Evolutionary conservation across 345 rosid genomes (phyloP).

Genomic region (Gossypium turneri): DNA sequence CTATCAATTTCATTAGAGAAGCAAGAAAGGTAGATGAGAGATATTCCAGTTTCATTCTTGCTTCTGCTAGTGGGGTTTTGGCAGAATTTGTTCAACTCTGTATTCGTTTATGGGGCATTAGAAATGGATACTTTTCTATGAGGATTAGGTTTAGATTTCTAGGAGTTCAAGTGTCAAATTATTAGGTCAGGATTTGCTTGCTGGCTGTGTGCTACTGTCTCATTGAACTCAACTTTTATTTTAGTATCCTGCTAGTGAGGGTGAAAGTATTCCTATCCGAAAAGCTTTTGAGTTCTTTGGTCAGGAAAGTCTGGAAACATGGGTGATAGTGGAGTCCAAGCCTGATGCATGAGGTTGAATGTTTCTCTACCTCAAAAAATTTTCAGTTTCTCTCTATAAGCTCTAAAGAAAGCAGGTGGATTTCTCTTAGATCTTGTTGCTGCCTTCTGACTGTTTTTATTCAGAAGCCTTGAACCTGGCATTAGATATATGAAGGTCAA

Average conservation of each 20-base stretch:
- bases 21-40: background rate
- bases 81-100: background rate
- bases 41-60: background rate
- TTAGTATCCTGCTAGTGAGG: background rate
- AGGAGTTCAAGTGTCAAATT: background rate
- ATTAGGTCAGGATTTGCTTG: background rate
- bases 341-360: background rate
- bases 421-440: background rate
- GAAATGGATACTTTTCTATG: background rate
- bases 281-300: background rate
- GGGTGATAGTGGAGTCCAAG: background rate
- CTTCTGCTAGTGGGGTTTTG: background rate
- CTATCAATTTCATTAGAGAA: background rate
- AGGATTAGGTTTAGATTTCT: background rate
- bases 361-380: background rate
- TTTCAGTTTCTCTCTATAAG: background rate
- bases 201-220: background rate
- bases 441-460: background rate
- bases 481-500: background rate
- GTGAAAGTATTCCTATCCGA: no score
- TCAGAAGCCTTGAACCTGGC: background rate
- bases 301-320: background rate
- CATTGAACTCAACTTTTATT: background rate
- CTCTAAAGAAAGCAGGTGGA: background rate
- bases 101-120: background rate